Base-by-base conservation (phyloP, 495 filamentous ascomycete genomes). In the Hapsidospora chrysogenum region DNA sequence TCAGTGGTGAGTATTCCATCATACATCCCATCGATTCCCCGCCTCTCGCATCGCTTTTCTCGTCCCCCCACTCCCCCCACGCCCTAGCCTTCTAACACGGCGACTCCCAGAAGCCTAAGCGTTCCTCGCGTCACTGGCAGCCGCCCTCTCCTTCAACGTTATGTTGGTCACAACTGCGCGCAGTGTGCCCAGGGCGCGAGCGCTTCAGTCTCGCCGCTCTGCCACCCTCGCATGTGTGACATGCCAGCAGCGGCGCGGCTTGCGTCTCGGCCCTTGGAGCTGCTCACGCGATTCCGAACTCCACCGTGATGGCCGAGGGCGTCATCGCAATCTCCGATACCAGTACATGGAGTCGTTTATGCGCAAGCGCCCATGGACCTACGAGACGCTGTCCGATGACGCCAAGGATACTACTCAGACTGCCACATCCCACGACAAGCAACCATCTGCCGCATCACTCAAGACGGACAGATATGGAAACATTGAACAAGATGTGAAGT, bases 251-350 rank as follows among this genome's bases (percentile, higher is more conserved):
- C 46, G 37, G 8, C 61, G 68, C 13, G 46, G 35, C 36, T 67
- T 66, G 40, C 56, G 62, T 31, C 57, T 68, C 35, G 57, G 54
- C 8, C 28, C 50, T 9, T 63, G 61, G 54, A 51, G 56, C 9
- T 58, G 56, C 17, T 61, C 52, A 27, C 34, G 58, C 6, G 52
- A 63, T 38, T 40, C 50, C 9, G 52, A 56, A 26, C 43, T 41
- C n/a, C 41, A 52, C 17, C 51, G 48, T 22, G 58, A 62, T 29
- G 31, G 54, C 19, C 54, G 51, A 32, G 58, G 52, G 13, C 57
- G 58, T 2, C 50, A 59, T 23, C 52, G 52, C 17, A 26, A 33
- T 14, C 33, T 55, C 7, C 58, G 53, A 11, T 52, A 60, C 37
- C 63, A 58, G 33, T 63, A 63, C 38, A 41, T 43, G 18, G 56